A percentile compares a stretch with the other conserved stretches of the same genome.
Evolutionary conservation across 148 eudicot genomes (phyloP).

Genomic region (Mesembryanthemum crystallinum): DNA sequence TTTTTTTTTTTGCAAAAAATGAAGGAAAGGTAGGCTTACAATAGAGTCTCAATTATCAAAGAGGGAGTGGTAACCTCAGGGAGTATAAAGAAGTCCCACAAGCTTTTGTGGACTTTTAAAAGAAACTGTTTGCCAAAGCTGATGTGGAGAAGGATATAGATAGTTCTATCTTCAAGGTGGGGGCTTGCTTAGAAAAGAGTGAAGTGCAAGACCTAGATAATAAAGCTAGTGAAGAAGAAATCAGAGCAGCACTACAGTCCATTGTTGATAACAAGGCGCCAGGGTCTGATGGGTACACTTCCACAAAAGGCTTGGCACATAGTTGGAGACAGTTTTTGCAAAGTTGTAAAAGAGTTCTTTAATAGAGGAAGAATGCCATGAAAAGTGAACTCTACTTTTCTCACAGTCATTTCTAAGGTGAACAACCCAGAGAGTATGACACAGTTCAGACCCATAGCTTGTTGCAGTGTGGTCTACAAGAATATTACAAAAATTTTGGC

Average conservation of each 20-base stretch:
- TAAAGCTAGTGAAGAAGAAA: too few species aligned
- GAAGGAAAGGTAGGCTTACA: too few species aligned
- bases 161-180: too few species aligned
- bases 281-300: background rate
- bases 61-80: too few species aligned
- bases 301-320: background rate
- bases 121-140: too few species aligned
- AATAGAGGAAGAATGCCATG: too few species aligned
- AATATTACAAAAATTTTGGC: background rate
- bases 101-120: background rate
- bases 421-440: background rate
- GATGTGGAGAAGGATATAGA: too few species aligned
- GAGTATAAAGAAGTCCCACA: background rate
- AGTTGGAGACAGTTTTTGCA: background rate
- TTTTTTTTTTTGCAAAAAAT: too few species aligned
- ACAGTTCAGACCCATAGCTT: background rate
- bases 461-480: background rate
- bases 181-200: too few species aligned
- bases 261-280: background rate
- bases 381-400: background rate
- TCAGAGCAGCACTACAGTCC: background rate
- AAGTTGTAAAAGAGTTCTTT: background rate
- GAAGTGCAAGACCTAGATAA: too few species aligned
- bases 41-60: too few species aligned
- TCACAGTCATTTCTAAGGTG: background rate